Evolutionary conservation across 768 basidiomycete species (phyloP).

Genomic region (Russula emetica): DNA sequence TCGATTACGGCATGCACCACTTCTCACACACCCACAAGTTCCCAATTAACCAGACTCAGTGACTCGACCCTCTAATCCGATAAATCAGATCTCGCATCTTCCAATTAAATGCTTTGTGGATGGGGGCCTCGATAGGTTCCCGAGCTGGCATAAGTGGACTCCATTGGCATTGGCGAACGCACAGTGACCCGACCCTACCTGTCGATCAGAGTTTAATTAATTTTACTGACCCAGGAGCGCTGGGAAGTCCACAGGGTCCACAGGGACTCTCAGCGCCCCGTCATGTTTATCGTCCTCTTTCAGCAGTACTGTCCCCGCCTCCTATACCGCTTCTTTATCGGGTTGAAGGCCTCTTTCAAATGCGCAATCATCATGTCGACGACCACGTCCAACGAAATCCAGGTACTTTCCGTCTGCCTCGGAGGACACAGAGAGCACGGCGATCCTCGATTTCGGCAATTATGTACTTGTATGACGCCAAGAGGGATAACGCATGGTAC

Average conservation of each 20-base stretch:
- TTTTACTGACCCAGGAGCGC: neutral
- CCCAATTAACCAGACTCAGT: neutral
- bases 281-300: neutral
- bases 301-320: neutral
- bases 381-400: neutral
- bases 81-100: neutral
- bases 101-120: neutral
- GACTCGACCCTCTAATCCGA: neutral
- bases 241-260: too few relatives aligned
- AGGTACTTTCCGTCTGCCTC: neutral
- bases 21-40: neutral
- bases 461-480: neutral
- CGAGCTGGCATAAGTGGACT: neutral
- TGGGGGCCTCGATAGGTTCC: neutral
- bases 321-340: neutral
- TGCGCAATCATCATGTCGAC: neutral
- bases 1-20: constrained; percentile 2
- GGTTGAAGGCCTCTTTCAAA: neutral
- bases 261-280: neutral
- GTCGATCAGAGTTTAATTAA: neutral
- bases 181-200: neutral
- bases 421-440: neutral
- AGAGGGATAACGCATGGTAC: neutral
- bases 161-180: neutral
- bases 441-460: neutral